A percentile compares a stretch with the other conserved stretches of the same genome.
phyloP scores from a whole-genome alignment of 192 early-diverging fungal species.

The Phlyctochytrium bullatum region DNA sequence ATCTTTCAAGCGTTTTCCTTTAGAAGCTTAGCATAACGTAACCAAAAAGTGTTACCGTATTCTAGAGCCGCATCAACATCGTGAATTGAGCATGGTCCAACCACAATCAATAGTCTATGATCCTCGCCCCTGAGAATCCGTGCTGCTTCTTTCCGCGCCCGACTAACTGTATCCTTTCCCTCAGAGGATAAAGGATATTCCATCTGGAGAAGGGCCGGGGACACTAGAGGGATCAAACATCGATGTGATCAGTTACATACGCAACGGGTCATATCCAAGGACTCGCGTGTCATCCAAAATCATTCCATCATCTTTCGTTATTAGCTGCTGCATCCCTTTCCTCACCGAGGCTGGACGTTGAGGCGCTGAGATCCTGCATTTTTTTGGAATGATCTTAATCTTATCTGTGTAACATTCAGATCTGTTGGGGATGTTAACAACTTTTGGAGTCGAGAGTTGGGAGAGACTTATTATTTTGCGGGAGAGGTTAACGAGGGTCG shows the following conservation, averaged over 20 bases:
- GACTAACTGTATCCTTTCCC: slow-evolving; percentile 29
- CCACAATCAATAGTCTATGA: slow-evolving; percentile 86
- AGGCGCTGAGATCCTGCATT: no score
- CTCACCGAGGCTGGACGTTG: no score
- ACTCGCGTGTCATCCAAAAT: slow-evolving; percentile 89
- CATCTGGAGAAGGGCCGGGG: slow-evolving; percentile 78
- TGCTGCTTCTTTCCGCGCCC: slow-evolving; percentile 46
- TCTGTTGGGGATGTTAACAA: no score
- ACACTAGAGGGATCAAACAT: no score
- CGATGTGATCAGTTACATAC: no score
- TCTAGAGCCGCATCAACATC: slow-evolving; percentile 81
- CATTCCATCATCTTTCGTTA: no score
- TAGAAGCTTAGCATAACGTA: slow-evolving; percentile 17
- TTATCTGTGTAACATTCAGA: no score
- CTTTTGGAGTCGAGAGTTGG: no score
- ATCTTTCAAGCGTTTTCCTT: slow-evolving; percentile 40
- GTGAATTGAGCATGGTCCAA: slow-evolving; percentile 97
- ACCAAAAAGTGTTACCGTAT: slow-evolving; percentile 58
- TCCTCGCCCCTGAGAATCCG: slow-evolving; percentile 76
- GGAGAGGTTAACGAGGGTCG: no score
- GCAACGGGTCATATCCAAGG: slow-evolving; percentile 83
- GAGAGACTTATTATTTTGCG: no score
- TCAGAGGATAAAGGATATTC: slow-evolving; percentile 59
- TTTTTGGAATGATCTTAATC: no score
- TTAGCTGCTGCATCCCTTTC: no score